Base-by-base conservation (phyloP, 805 yeast species). In the Saturnispora quitensis region DNA sequence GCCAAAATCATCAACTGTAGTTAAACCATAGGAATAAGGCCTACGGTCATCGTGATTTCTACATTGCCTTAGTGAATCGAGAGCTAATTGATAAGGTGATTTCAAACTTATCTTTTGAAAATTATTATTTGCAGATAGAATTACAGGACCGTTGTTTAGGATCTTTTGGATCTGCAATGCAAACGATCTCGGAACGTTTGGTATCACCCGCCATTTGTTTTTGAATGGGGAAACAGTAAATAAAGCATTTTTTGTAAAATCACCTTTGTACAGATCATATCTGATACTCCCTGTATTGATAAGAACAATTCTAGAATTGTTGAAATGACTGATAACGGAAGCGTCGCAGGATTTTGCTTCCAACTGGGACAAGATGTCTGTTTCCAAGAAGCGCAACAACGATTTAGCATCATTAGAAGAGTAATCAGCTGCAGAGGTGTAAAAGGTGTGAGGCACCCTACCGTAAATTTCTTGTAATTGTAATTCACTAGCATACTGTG, bases 281-380 rank as follows among this genome's bases (percentile, higher is more conserved):
- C 97, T 76, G 3, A 90, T 77, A 4, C 96, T 84, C 1, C 97
- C 97, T 0, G 96, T 85, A 64, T 91, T 91, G 54, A 87, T 78
- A 44, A 86, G 68, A 25, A 89, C 76, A 28, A 82, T 70, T 50
- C 88, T 70, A 1, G 69, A 61, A 48, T 70, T 68, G 15, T 49
- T 17, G 20, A 49, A 49, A 2, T 25, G 24, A 17, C 28, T 28
- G 17, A 49, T 35, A 1, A 9, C 2, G 22, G 56, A 15, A 63
- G 58, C 60, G 58, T 55, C 76, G 47, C 68, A 65, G 8, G 58
- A 44, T 24, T 59, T 55, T 2, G 66, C 63, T 46, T 60, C 56
- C 13, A 66, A 51, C 42, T 62, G 66, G 8, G 53, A 42, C 27
- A 90, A 67, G 5, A 89, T 76, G 22, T 76, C 66, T 1, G 71